Evolutionary conservation across 495 filamentous ascomycete species (phyloP), one percentile per base, ranked within the genome.

Genomic region (Neurospora tetrasperma): DNA sequence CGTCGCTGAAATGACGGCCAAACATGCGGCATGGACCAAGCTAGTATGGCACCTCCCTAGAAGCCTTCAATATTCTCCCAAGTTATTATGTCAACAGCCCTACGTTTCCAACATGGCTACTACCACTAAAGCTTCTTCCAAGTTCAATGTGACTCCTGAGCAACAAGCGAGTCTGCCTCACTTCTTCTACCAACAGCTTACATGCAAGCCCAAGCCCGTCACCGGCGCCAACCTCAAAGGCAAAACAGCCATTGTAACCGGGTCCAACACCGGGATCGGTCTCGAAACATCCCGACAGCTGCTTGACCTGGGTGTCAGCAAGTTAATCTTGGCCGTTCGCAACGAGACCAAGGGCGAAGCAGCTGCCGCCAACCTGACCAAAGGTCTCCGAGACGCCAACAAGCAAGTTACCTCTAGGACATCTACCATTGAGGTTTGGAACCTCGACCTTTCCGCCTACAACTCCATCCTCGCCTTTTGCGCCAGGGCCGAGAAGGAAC

Each of bases 231-330:
- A 54, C 46, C 46, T 54, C 20, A 6, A 2, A 27, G 73, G 75
- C 62, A 77, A 87, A 71, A 89, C 84, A 3, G 79, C 87, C 44
- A 81, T 89, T 66, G 80, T 89, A 18, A 86, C 87, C 0, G 88
- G 88, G 20, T 77, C 83, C 42, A 89, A 88, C 72, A 77, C 78
- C 40, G 87, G 88, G 16, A 77, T 88, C 3, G 86, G 86, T 16
- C 78, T 83, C 16, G 84, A 86, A 75, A 80, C 85, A 7, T 80
- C 82, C 12, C 81, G 82, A 12, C 84, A 87, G 38, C 70, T 79
- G 11, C 76, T 77, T 69, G 66, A 43, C 14, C 74, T 76, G 7
- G 68, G 71, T 5, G 39, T 75, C 8, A 62, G 38, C 12, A 72
- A 35, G 16, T 73, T 77, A 27, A 73, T 77, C 35, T 27, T 76